Evolutionary conservation across 345 rosid genomes (phyloP), one percentile per base, ranked within the genome.

Genomic region (Kandelia obovata): DNA sequence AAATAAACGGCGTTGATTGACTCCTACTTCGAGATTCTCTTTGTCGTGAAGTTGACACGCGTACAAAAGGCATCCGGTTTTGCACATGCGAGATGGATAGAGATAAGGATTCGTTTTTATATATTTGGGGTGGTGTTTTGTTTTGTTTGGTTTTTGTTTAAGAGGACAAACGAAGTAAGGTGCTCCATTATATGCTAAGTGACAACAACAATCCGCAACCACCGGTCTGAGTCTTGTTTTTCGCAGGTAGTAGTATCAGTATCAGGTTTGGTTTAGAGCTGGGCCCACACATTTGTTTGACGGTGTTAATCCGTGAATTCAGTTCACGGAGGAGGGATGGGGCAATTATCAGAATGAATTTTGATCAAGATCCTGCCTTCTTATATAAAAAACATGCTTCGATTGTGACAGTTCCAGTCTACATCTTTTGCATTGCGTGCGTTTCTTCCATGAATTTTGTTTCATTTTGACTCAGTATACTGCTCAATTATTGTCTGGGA

Each of bases 41-140:
- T 34, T 2, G 43, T n/a, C 30, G 34, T 17, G 56, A 21, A 31
- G 21, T 46, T 28, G 83, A 79, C 82, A 83, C 80, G 80, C 73
- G 72, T 67, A 67, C 5, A 19, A 6, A 6, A 37, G 26, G 66
- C 58, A 64, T 51, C 65, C 32, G 1, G 25, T 52, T 73, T 61
- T 7, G 8, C 39, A 46, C 72, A 34, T 43, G 69, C 66, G 71
- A 28, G 49, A 53, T 53, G 57, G 46, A 6, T 27, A 56, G 23
- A 52, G 80, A 75, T 64, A 69, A 79, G 77, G 78, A 81, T 82
- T 81, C 74, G 7, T 11, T 63, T 63, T 46, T 21, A 6, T 46
- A 25, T 7, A 4, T 32, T 34, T 1, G 30, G 62, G 35, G 67
- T 70, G 70, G 61, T 67, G 78, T 67, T 58, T 70, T 56, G 59